Evolutionary conservation across 257 asterid genomes (phyloP).

Genomic region (Capsicum pubescens): DNA sequence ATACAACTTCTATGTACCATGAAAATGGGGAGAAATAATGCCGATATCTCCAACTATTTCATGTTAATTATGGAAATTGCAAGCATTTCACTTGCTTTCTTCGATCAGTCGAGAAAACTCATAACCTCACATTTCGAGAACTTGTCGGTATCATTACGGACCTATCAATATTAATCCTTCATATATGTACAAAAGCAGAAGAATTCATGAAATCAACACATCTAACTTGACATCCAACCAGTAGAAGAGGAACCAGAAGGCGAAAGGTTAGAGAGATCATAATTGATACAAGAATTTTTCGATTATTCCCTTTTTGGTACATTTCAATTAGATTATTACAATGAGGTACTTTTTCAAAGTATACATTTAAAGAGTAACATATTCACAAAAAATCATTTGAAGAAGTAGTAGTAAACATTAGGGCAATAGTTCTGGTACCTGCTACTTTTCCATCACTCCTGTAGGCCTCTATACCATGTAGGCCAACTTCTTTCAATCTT

Average conservation of each 20-base stretch:
- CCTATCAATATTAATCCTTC: background rate
- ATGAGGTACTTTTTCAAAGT: background rate
- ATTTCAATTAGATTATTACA: slow-evolving; percentile 5
- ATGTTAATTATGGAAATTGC: background rate
- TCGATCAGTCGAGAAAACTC: background rate
- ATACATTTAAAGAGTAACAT: background rate
- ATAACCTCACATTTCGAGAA: background rate
- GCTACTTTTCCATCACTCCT: slow-evolving; percentile 93
- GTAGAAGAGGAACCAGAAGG: slow-evolving; percentile 10
- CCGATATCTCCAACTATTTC: background rate
- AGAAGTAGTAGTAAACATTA: background rate
- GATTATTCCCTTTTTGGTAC: background rate
- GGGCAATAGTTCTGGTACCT: slow-evolving; percentile 44
- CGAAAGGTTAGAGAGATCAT: background rate
- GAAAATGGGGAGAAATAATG: background rate
- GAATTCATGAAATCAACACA: slow-evolving; percentile 12
- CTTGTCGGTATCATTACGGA: background rate
- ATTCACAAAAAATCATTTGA: slow-evolving; percentile 4
- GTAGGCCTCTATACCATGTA: slow-evolving; percentile 86
- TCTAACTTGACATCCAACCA: slow-evolving; percentile 17
- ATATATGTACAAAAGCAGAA: slow-evolving; percentile 4
- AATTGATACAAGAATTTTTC: background rate
- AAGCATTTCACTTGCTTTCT: background rate
- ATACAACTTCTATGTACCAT: background rate
- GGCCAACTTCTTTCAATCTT: slow-evolving; percentile 80